phyloP scores from a whole-genome alignment of 2,329 filamentous ascomycete genomes.

The Monosporascus sp. region DNA sequence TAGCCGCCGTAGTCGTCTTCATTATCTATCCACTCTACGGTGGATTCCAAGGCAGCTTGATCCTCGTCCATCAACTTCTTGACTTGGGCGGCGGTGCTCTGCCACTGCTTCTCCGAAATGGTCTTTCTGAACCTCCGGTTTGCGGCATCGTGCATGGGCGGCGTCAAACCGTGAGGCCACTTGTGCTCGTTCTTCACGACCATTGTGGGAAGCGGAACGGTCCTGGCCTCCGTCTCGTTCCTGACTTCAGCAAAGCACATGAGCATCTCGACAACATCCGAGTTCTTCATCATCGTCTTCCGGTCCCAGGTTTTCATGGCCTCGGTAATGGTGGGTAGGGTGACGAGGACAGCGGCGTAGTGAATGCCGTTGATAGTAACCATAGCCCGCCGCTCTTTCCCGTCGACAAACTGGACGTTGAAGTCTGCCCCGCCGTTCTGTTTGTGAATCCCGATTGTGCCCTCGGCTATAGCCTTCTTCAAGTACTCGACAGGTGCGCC shows the following conservation, averaged over 20 bases:
- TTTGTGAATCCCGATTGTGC: constrained; percentile 64
- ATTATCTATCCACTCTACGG: constrained; percentile 61
- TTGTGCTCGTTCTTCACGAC: constrained; percentile 60
- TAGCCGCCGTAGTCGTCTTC: constrained; percentile 31
- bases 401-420: constrained; percentile 71
- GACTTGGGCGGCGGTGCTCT: constrained; percentile 77
- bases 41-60: constrained; percentile 51
- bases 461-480: constrained; percentile 67
- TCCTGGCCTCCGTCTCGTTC: constrained; percentile 60
- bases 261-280: constrained; percentile 86
- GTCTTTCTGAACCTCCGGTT: constrained; percentile 80
- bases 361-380: constrained; percentile 63
- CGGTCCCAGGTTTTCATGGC: constrained; percentile 92
- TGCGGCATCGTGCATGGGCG: constrained; percentile 79
- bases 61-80: constrained; percentile 69
- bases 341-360: constrained; percentile 75
- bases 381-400: constrained; percentile 67
- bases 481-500: constrained; percentile 84
- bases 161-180: constrained; percentile 82
- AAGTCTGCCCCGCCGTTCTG: constrained; percentile 70
- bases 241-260: constrained; percentile 66
- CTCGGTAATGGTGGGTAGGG: constrained; percentile 82
- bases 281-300: constrained; percentile 81
- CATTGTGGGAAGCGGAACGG: constrained; percentile 64
- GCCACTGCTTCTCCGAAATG: constrained; percentile 75